These are phyloP conservation scores for Fagopyrum esculentum DNA, from an alignment of 148 eudicot genomes.

Conservation along the genomic window DNA sequence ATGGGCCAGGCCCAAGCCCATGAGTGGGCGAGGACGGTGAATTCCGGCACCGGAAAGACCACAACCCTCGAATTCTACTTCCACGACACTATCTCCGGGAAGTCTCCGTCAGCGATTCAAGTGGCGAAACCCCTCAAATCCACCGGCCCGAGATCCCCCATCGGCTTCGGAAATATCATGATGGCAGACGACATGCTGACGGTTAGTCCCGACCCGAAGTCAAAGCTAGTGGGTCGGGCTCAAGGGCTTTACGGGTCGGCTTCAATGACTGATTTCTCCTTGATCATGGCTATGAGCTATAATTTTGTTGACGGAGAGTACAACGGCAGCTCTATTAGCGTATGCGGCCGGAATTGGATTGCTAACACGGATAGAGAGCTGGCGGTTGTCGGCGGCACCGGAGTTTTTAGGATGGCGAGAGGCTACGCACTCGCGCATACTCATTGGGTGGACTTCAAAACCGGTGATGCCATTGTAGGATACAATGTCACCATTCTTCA, in stretches of 20 bases:
- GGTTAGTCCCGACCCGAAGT: conserved; percentile 19
- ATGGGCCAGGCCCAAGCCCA: not conserved
- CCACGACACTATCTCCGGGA: conserved; percentile 47
- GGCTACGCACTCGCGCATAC: conserved; percentile 48
- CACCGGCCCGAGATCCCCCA: not conserved
- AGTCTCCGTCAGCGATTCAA: conserved; percentile 30
- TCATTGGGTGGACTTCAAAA: conserved; percentile 11
- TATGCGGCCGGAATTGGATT: conserved; percentile 32
- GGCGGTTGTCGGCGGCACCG: conserved; percentile 55
- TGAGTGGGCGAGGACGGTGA: conserved; percentile 30
- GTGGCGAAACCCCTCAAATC: conserved; percentile 19
- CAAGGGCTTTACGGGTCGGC: conserved; percentile 43
- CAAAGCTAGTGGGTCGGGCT: conserved; percentile 37
- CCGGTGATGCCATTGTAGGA: conserved; percentile 28
- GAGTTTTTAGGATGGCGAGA: conserved; percentile 38
- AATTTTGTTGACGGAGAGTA: conserved; percentile 33
- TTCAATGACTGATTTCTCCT: conserved; percentile 10
- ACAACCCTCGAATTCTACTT: conserved; percentile 53
- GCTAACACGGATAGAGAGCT: conserved; percentile 27
- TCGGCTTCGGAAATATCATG: conserved; percentile 14
- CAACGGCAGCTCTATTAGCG: conserved; percentile 38
- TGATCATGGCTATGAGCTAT: conserved; percentile 39
- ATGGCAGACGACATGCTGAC: conserved; percentile 43
- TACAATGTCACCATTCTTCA: conserved; percentile 29
- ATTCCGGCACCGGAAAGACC: conserved; percentile 13